Evolutionary conservation across 768 basidiomycete species (phyloP), one percentile per base, ranked within the genome.

Genomic region (Hydnomerulius pinastri): DNA sequence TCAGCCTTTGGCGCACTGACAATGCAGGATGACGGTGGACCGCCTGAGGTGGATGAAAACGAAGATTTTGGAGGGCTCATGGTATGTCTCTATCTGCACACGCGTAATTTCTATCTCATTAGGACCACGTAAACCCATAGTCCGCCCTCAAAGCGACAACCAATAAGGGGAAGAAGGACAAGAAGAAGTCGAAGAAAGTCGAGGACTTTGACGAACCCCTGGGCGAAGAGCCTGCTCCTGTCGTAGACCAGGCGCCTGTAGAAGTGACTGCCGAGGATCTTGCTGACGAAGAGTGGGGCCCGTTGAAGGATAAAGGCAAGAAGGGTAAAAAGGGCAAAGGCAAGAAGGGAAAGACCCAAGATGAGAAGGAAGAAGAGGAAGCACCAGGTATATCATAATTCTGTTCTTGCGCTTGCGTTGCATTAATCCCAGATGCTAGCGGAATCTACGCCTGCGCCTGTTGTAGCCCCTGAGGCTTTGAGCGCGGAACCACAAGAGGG

Each of bases 51-150:
- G 23, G 83, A 81, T 28, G 83, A 82, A 48, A 83, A 83, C 28
- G 81, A 80, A 51, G 84, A 85, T 56, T 86, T 80, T 54, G 87
- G 88, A 35, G 87, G 87, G 36, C 72, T 90, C 33, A 89, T 90
- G 88, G 88, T 87, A 60, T 38, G 79, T 59, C 20, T 18, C 23
- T n/a, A 38, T 47, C 50, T 54, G 46, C 47, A 12, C 24, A 43
- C 38, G 40, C 29, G 55, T 21, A 12, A 2, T 1, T 21, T 48
- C 36, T 9, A 49, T 41, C 5, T 49, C 9, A 13, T 51, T 46
- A 40, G 39, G 43, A 41, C 35, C 21, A 10, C 25, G 24, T 13
- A 21, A 44, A 56, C 41, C 28, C 38, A 30, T 21, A 90, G 87
- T 86, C 86, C 41, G 73, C 75, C 13, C 73, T 90, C 53, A 86